Percentiles rank a stretch among this genome's conserved stretches.
phyloP scores from a whole-genome alignment of 2,329 filamentous ascomycete genomes.

The Westerdykella ornata region DNA sequence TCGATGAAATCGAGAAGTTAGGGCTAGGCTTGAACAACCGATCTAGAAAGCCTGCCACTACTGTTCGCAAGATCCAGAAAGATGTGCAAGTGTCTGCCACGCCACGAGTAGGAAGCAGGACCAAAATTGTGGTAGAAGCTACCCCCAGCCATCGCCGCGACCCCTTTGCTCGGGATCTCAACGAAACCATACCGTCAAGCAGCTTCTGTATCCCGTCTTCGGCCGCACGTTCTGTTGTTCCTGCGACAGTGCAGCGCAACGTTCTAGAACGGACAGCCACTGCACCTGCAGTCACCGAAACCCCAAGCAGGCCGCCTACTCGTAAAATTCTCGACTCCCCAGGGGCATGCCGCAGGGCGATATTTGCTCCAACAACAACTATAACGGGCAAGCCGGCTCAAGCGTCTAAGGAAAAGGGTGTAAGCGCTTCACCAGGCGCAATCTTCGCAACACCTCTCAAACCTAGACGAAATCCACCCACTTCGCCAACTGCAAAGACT shows the following conservation, averaged over 20 bases:
- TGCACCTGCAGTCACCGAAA: constrained; percentile 35
- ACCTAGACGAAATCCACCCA: not conserved
- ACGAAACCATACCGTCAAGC: constrained; percentile 19
- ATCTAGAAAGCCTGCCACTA: constrained; percentile 23
- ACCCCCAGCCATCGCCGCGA: constrained; percentile 26
- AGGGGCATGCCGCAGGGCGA: constrained; percentile 19
- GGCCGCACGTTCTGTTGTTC: constrained; percentile 26
- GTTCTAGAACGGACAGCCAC: constrained; percentile 24
- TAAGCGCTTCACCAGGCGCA: not conserved
- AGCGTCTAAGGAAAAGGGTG: too few relatives aligned
- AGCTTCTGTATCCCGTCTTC: constrained; percentile 39
- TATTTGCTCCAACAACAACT: constrained; percentile 4
- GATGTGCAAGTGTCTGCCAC: constrained; percentile 41
- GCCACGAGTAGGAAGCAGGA: constrained; percentile 32
- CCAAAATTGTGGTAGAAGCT: constrained; percentile 27
- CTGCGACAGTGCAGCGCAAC: constrained; percentile 24
- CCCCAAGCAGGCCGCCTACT: constrained; percentile 38
- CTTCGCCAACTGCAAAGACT: not conserved
- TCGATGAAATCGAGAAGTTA: constrained; percentile 60
- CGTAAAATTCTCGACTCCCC: constrained; percentile 21
- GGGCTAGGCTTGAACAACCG: constrained; percentile 19
- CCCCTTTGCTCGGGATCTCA: constrained; percentile 16
- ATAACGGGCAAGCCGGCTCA: not conserved
- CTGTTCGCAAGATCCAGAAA: constrained; percentile 25
- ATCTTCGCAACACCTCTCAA: constrained; percentile 2